Evolutionary conservation across 192 early-diverging fungal species (phyloP), one percentile per base, ranked within the genome.

Genomic region (Anaeromyces robustus): DNA sequence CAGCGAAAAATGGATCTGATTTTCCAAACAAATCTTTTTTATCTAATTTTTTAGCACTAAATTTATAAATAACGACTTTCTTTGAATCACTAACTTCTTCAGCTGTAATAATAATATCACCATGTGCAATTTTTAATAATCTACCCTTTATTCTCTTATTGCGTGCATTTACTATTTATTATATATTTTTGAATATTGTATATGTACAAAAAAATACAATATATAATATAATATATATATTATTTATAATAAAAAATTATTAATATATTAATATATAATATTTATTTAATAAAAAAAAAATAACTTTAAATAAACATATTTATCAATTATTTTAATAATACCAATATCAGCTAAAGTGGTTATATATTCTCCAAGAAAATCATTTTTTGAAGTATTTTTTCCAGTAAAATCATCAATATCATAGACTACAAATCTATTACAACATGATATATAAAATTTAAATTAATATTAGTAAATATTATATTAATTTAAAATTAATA

Each of bases 51-150:
- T 9, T 68, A 26, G 52, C 52, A 68, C 26, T n/a, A 9, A 68
- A 68, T 68, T 68, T 68, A 22, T 68, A 68, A 22, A 22, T n/a
- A 68, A 68, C 52, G n/a, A 68, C 52, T n/a, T 68, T 68, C 11
- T 68, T 68, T n/a, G 52, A 68, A n/a, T 68, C 52, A 68, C 52
- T 68, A n/a, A 68, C 26, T 68, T 68, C 52, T 80, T 88, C 88
- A 39, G 83, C 87, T 29, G 79, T 79, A 30, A 89, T 82, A 26
- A 86, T 81, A 78, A 89, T 88, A 4, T 81, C 83, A 32, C 89
- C 89, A 30, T 87, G 77, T 68, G 86, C 41, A 29, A 83, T 80
- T 9, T 13, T 43, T 31, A 82, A n/a, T 26, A 68, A n/a, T 68
- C 11, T 68, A 22, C 52, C 52, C 18, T 68, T 68, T 7, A 68